Base-by-base conservation (phyloP, 2,329 filamentous ascomycete species). In the Clonostachys sp. region DNA sequence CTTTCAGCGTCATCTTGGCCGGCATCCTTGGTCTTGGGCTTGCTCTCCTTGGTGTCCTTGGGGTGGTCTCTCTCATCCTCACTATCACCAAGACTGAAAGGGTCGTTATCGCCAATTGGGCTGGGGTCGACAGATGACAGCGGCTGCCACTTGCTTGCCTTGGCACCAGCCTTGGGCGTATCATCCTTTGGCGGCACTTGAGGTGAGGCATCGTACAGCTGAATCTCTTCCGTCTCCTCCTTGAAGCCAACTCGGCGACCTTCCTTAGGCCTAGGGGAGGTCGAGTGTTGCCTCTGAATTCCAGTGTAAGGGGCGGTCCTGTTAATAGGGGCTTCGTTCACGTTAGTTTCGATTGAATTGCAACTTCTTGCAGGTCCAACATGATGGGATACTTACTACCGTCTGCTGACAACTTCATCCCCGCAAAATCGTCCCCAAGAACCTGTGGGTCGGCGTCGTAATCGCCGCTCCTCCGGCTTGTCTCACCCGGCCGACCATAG, bases 91-190 rank as follows among this genome's bases (percentile, higher is more conserved):
- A 99, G 78, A 60, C 91, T 96, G 70, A 99, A 99, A 0, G 94
- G 94, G 61, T 99, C 94, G 58, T 96, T 92, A 56, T 97, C 91
- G 12, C 80, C 78, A 51, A 96, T 87, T 13, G 92, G 91, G 53
- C 81, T 86, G 2, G 91, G 90, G 44, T 95, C 53, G 13, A 96
- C 83, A 0, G 86, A 79, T 12, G 91, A 90, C 57, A 99, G 73
- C 10, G 94, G 92, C 67, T 99, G 92, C 94, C 94, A 99, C 72
- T 99, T 99, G 78, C 91, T 96, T 42, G 81, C 69, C 71, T 91
- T 94, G 17, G 17, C 12, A 54, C 72, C 68, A 43, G 75, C 73
- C n/a, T 62, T 62, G 34, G 68, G 60, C 33, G 64, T 59, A 50
- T 55, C 67, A 61, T 75, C 81, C 66, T 76, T 83, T 55, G 72